Evolutionary conservation across 345 rosid genomes (phyloP), one percentile per base, ranked within the genome.

Genomic region (Nephelium lappaceum): DNA sequence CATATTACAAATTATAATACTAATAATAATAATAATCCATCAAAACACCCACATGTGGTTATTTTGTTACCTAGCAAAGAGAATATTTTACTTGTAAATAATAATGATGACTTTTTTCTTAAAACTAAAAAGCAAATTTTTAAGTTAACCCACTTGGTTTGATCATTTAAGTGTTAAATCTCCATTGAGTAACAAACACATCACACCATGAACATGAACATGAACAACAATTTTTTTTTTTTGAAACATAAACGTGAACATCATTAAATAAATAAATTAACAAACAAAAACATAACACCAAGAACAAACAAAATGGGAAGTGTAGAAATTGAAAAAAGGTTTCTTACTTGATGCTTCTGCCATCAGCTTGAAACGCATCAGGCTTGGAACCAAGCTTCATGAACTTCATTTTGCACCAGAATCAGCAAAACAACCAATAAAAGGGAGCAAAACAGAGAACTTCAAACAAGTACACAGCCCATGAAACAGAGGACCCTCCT

Each of bases 331-430:
- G 4, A 10, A 25, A 21, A 61, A 78, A 64, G 11, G 9, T 14
- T 73, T 51, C 88, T 83, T 74, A 93, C 98, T 90, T 89, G 85
- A 81, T 67, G 77, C 80, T 85, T 86, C 89, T 90, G 61, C 92
- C 98, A 63, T 92, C 93, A 80, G 93, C 85, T 79, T 87, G 93
- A 79, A 95, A 89, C 31, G 88, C 83, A 86, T 95, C 98, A 85
- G 98, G 98, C 89, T 93, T 95, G 65, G 92, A 92, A 42, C 98
- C 98, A 82, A 95, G 79, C 90, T 95, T 95, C 98, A 95, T 93
- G 80, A 88, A 91, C 98, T 93, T 95, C 98, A 95, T 95, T 67
- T 83, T 83, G 16, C 57, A 75, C 78, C 79, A 25, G 64, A 78
- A 74, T 72, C 67, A 72, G 21, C 68, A 8, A 41, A n/a, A 12